A percentile compares a stretch with the other conserved stretches of the same genome.
Evolutionary conservation across 2,329 filamentous ascomycete species (phyloP).

Genomic region (Sarocladium kiliense): DNA sequence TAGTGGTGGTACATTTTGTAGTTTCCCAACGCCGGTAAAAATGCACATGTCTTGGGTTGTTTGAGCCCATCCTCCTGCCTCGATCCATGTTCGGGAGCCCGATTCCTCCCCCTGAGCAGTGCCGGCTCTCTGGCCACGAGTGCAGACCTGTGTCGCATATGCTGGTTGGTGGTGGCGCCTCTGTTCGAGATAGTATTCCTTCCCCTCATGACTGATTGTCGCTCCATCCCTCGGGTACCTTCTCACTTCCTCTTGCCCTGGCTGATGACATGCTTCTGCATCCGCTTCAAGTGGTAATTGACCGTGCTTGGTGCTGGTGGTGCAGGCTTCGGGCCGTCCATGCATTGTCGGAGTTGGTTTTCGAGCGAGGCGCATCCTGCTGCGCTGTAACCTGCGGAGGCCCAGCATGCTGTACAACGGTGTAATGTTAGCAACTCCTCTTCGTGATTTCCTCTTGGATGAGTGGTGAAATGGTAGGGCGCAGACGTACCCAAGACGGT

Average conservation of each 20-base stretch:
- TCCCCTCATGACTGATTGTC: too few relatives aligned
- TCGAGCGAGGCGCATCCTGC: conserved; percentile 55
- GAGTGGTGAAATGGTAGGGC: too few relatives aligned
- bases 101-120: too few relatives aligned
- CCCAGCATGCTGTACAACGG: conserved; percentile 77
- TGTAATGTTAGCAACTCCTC: too few relatives aligned
- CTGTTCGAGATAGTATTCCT: too few relatives aligned
- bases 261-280: conserved; percentile 62
- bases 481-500: conserved; percentile 44
- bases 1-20: not conserved
- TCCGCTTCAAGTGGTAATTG: conserved; percentile 87
- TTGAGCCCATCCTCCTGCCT: not conserved
- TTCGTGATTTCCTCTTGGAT: too few relatives aligned
- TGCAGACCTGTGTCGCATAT: too few relatives aligned
- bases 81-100: too few relatives aligned
- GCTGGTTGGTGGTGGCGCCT: too few relatives aligned
- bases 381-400: conserved; percentile 66
- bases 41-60: not conserved
- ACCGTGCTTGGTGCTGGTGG: conserved; percentile 63
- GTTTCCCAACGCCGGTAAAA: conserved; percentile 10
- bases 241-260: conserved; percentile 29
- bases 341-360: conserved; percentile 59
- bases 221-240: too few relatives aligned
- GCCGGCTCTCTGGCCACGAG: too few relatives aligned
- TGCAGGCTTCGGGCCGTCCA: conserved; percentile 67